A percentile compares a stretch with the other conserved stretches of the same genome.
phyloP scores from a whole-genome alignment of 2,329 filamentous ascomycete species.

The Aspergillus bombycis region DNA sequence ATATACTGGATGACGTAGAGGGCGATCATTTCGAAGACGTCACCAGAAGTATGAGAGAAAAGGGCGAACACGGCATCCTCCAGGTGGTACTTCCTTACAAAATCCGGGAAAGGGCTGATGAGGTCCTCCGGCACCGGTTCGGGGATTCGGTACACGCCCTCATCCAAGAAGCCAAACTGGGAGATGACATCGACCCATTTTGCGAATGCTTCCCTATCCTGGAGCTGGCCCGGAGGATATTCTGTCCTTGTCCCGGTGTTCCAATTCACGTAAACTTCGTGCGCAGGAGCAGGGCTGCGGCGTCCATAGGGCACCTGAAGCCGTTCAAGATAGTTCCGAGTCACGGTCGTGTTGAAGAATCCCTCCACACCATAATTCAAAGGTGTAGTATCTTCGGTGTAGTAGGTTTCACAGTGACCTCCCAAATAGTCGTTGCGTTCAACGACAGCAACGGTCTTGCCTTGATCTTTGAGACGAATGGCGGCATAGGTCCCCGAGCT shows the following conservation, averaged over 20 bases:
- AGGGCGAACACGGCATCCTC: background rate
- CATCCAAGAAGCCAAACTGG: conserved; percentile 16
- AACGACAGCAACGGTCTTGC: conserved; percentile 28
- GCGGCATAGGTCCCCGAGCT: conserved; percentile 34
- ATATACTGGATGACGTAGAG: conserved; percentile 14
- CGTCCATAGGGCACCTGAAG: conserved; percentile 20
- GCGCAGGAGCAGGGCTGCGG: background rate
- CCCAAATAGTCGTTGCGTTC: conserved; percentile 29
- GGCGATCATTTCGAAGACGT: conserved; percentile 1
- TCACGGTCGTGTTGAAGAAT: conserved; percentile 25
- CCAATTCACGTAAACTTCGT: background rate
- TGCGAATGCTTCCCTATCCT: conserved; percentile 15
- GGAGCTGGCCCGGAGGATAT: background rate
- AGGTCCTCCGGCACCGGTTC: conserved; percentile 19
- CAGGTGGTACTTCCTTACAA: conserved; percentile 19
- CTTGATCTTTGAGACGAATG: conserved; percentile 27
- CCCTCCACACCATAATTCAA: conserved; percentile 33
- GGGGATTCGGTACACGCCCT: conserved; percentile 13
- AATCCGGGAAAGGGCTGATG: conserved; percentile 18
- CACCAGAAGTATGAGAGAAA: conserved; percentile 1
- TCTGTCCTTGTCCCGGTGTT: background rate
- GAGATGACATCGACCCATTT: conserved; percentile 13
- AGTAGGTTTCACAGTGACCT: conserved; percentile 30
- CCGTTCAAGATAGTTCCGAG: conserved; percentile 26
- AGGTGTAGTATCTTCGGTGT: conserved; percentile 17